Evolutionary conservation across 768 basidiomycete genomes (phyloP).

Genomic region (Trametes sanguinea): DNA sequence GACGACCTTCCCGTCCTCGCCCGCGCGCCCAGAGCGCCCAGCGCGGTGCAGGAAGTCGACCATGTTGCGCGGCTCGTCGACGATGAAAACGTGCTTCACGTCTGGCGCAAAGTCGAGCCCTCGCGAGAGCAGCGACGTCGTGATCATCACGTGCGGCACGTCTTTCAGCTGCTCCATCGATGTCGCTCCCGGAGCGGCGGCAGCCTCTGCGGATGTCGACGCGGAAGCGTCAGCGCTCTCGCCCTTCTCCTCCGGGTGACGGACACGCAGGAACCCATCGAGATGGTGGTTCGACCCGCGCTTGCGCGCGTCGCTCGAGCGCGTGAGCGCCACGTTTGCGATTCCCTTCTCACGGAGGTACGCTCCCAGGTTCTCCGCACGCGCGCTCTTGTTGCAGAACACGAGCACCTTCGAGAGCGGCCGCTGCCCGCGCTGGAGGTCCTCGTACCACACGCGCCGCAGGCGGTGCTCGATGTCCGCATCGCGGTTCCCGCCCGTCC

Average conservation of each 20-base stretch:
- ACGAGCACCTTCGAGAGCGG: constrained; percentile 70
- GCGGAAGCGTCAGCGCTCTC: constrained; percentile 1
- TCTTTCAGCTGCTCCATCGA: constrained; percentile 20
- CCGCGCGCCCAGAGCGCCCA: constrained; percentile 79
- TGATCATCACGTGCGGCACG: constrained; percentile 72
- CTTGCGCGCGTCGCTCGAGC: constrained; percentile 55
- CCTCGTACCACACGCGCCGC: constrained; percentile 72
- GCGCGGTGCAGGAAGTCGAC: constrained; percentile 93
- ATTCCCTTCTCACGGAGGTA: constrained; percentile 65
- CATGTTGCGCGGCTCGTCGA: constrained; percentile 87
- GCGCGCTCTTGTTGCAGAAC: constrained; percentile 78
- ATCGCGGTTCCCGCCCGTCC: constrained; percentile 79
- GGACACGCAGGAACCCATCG: constrained; percentile 62
- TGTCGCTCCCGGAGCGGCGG: not conserved
- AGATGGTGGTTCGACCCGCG: constrained; percentile 76
- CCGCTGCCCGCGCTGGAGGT: constrained; percentile 32
- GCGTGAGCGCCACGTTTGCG: constrained; percentile 65
- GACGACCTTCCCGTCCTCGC: constrained; percentile 67
- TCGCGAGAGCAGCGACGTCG: constrained; percentile 87
- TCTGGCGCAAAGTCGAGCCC: constrained; percentile 84
- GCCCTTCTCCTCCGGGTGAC: constrained; percentile 1
- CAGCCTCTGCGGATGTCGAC: not conserved
- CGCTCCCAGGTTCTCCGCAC: constrained; percentile 60
- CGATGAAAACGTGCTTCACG: constrained; percentile 83
- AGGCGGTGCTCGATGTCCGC: constrained; percentile 80